Evolutionary conservation across 106 monocot species (phyloP).

Genomic region (Dioscorea dumetorum): DNA sequence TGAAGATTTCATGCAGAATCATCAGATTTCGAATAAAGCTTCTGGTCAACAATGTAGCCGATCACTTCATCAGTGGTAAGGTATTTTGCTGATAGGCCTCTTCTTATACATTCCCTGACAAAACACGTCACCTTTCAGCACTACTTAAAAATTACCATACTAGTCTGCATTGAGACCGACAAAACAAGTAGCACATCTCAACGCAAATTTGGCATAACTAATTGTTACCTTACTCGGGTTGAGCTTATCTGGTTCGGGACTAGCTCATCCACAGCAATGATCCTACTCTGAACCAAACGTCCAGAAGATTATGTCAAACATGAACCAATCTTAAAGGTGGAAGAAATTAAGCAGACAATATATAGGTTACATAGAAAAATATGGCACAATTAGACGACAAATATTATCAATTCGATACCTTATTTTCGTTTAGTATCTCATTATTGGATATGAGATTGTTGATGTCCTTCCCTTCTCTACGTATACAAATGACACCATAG

Average conservation of each 20-base stretch:
- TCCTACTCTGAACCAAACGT: conserved; percentile 44
- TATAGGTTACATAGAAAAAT: too few relatives aligned
- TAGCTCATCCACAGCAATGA: conserved; percentile 75
- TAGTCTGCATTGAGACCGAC: too few relatives aligned
- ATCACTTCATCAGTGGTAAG: conserved; percentile 66
- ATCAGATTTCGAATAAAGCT: too few relatives aligned
- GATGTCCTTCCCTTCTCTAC: conserved; percentile 67
- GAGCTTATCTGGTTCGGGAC: conserved; percentile 91
- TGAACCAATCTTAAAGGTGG: too few relatives aligned
- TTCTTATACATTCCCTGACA: conserved; percentile 73
- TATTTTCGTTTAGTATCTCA: conserved; percentile 59
- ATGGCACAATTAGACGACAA: too few relatives aligned
- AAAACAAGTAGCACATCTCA: background rate
- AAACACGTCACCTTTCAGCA: background rate
- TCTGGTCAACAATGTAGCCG: conserved; percentile 44
- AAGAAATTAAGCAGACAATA: too few relatives aligned
- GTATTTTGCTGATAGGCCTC: conserved; percentile 63
- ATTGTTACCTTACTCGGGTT: conserved; percentile 64
- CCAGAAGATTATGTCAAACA: background rate
- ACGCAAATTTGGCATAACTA: background rate
- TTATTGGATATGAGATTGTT: conserved; percentile 52
- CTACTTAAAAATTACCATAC: too few relatives aligned
- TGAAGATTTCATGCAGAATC: too few relatives aligned
- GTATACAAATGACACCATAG: conserved; percentile 70
- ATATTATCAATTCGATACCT: conserved; percentile 28